Percentiles rank a stretch among this genome's conserved stretches.
Conservation (phyloP, 768 basidiomycete genomes). For the Naganishia kalamii region DNA sequence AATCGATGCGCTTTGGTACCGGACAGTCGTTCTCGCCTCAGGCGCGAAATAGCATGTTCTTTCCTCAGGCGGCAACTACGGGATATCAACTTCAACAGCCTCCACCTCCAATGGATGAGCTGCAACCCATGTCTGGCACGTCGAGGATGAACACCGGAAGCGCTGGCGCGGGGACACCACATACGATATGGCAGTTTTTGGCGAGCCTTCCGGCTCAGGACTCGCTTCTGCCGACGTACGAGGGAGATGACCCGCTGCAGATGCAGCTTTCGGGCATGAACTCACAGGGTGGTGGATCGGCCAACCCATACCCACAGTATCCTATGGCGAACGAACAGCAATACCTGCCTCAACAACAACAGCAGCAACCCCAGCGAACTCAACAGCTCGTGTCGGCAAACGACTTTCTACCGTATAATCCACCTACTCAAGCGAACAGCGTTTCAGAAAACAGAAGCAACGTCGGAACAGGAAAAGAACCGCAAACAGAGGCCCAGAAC, state of each 20-base stretch:
- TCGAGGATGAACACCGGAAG: background rate
- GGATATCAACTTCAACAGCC: slow-evolving; percentile 1
- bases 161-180: background rate
- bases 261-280: background rate
- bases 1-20: slow-evolving; percentile 8
- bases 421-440: background rate
- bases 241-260: background rate
- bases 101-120: background rate
- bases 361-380: background rate
- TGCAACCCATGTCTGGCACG: background rate
- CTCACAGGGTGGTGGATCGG: background rate
- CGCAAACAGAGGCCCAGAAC: background rate
- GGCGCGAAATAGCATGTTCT: background rate
- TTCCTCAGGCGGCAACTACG: background rate
- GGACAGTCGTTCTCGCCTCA: background rate
- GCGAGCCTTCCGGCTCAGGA: background rate
- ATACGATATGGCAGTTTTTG: slow-evolving; percentile 2
- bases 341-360: background rate
- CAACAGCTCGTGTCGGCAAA: background rate
- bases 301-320: background rate
- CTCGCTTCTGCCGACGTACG: background rate
- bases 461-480: background rate
- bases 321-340: background rate
- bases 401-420: background rate
- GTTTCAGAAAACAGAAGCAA: background rate